A percentile compares a stretch with the other conserved stretches of the same genome.
Evolutionary conservation across 192 early-diverging fungal genomes (phyloP).

Genomic region (Linnemannia schmuckeri): DNA sequence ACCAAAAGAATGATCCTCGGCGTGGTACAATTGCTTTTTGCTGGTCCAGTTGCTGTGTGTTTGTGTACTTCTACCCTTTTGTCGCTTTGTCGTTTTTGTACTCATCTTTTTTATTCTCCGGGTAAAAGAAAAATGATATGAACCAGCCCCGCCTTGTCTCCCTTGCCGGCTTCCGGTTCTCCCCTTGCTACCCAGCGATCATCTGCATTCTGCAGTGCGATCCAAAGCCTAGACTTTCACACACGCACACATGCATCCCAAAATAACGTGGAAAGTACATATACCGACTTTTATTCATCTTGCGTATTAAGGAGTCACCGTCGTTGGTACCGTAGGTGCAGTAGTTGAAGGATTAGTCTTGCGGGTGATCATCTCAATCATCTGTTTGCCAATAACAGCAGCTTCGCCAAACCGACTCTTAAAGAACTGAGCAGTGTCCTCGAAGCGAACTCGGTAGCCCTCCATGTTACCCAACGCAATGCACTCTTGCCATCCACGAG

Average conservation of each 20-base stretch:
- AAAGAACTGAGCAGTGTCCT: conserved; percentile 88
- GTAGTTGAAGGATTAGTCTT: conserved; percentile 42
- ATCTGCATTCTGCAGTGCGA: no score
- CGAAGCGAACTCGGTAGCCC: conserved; percentile 87
- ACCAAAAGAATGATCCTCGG: no score
- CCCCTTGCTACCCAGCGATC: no score
- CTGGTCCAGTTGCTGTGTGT: not conserved
- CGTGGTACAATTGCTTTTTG: no score
- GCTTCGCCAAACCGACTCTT: conserved; percentile 70
- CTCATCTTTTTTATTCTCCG: not conserved
- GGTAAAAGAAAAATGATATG: not conserved
- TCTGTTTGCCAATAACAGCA: conserved; percentile 66
- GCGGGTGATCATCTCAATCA: conserved; percentile 69
- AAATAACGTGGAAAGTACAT: no score
- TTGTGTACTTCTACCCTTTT: not conserved
- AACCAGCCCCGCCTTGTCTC: not conserved
- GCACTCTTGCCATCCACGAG: conserved; percentile 93
- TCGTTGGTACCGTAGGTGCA: not conserved
- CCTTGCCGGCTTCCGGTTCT: not conserved
- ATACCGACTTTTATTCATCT: not conserved
- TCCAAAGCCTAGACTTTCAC: no score
- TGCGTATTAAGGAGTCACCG: not conserved
- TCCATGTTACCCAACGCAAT: conserved; percentile 87
- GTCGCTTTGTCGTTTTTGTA: not conserved
- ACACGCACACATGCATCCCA: no score